Conservation (phyloP, 148 eudicot species). For the Diospyros kaki region DNA sequence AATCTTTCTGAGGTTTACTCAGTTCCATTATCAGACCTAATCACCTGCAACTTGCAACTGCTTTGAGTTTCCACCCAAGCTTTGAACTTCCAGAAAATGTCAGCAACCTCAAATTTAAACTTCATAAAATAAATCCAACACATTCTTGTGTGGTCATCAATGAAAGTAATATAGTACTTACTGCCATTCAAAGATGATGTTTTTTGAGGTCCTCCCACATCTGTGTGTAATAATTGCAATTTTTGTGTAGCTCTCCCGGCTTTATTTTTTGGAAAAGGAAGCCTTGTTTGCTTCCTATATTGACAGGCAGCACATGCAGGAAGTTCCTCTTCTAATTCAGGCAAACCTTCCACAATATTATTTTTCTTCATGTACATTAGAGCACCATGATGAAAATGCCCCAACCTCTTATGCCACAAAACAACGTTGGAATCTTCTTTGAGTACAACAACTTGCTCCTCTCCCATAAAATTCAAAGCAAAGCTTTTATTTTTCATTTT, state of each 20-base stretch:
- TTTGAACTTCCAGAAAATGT: background rate
- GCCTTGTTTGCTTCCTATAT: background rate
- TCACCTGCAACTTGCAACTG: background rate
- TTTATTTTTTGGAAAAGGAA: constrained; percentile 2
- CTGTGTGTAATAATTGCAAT: background rate
- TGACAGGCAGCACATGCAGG: background rate
- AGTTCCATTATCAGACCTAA: background rate
- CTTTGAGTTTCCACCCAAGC: constrained; percentile 2
- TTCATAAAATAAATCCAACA: too few species aligned
- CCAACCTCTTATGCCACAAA: background rate
- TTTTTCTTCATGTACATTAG: background rate
- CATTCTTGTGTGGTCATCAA: too few species aligned
- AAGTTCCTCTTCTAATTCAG: background rate
- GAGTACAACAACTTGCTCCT: background rate
- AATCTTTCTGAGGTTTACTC: background rate
- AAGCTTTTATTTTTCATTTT: too few species aligned
- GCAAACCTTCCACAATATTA: background rate
- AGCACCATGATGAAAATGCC: background rate
- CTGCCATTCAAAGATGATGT: background rate
- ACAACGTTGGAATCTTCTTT: background rate
- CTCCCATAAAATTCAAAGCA: background rate
- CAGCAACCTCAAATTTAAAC: too few species aligned
- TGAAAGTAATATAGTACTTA: background rate
- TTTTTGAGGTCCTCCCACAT: background rate
- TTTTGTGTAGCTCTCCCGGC: too few species aligned